Evolutionary conservation across 179 eudicot species (phyloP), one percentile per base, ranked within the genome.

Genomic region (Camellia oleifera): DNA sequence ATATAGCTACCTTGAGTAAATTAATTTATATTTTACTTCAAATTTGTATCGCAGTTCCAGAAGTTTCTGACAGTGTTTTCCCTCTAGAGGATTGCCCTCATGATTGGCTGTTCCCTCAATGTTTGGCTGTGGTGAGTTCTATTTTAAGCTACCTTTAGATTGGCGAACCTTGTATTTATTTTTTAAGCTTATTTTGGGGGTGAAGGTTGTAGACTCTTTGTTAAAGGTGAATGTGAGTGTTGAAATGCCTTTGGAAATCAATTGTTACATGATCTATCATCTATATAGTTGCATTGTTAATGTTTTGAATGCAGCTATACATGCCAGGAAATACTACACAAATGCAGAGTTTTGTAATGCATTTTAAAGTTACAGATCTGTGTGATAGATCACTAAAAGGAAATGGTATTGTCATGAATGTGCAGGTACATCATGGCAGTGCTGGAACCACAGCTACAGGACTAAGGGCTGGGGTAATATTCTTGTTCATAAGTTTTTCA

Each of bases 401-500:
- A 65, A 73, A 64, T 2, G 23, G 12, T 74, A 53, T 76, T 56
- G 9, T 81, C 63, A 57, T 63, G 0, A 74, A 75, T 75, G 26
- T 58, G 72, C 74, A 82, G 84, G 84, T 82, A 82, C 99, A 95
- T 81, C 99, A 95, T 79, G 99, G 99, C 57, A 98, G 99, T 62
- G 99, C 95, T 73, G 99, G 98, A 84, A 95, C 99, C 62, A 95
- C 97, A 65, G 99, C 98, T 40, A 89, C 93, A 64, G 99, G 99
- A 84, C 86, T 95, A 57, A 88, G 84, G 84, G 94, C 98, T 32
- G 99, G 99, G 97, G 99, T 95, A 87, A 88, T 78, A 85, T 76
- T 84, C 74, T 50, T 42, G 72, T 79, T 5, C 61, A 72, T 82
- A 62, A 45, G 18, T 68, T 69, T 14, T 52, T 18, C 40, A 20